Evolutionary conservation across 2,329 filamentous ascomycete genomes (phyloP).

Genomic region (Xylariaceae sp.): DNA sequence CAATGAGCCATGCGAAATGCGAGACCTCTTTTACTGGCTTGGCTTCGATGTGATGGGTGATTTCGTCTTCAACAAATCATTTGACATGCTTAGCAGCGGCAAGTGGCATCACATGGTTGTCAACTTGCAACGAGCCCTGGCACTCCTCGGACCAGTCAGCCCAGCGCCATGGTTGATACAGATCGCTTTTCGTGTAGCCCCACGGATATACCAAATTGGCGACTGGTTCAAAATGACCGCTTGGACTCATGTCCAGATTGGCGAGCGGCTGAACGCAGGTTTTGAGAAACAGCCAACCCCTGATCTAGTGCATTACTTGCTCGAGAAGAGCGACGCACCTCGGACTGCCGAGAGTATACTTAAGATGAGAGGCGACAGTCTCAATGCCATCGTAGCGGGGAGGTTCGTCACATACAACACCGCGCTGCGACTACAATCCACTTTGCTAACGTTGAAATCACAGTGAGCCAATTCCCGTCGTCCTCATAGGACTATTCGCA

Average conservation of each 20-base stretch:
- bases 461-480: constrained; percentile 22
- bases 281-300: background rate
- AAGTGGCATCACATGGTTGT: constrained; percentile 4
- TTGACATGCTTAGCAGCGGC: background rate
- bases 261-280: background rate
- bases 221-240: constrained; percentile 25
- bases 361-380: constrained; percentile 20
- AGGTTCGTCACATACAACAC: constrained; percentile 16
- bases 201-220: constrained; percentile 17
- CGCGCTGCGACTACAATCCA: background rate
- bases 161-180: constrained; percentile 30
- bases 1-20: constrained; percentile 27
- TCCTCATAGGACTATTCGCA: constrained; percentile 19
- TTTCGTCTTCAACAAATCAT: constrained; percentile 7
- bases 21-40: constrained; percentile 8
- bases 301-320: constrained; percentile 2
- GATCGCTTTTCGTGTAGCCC: constrained; percentile 21
- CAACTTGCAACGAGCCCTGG: constrained; percentile 12
- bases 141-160: constrained; percentile 31
- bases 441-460: background rate
- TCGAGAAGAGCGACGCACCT: background rate
- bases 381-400: constrained; percentile 27
- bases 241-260: constrained; percentile 27
- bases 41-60: constrained; percentile 11
- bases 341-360: constrained; percentile 6